Evolutionary conservation across 2,329 filamentous ascomycete genomes (phyloP), one percentile per base, ranked within the genome.

Genomic region (Alternaria triticimaculans): DNA sequence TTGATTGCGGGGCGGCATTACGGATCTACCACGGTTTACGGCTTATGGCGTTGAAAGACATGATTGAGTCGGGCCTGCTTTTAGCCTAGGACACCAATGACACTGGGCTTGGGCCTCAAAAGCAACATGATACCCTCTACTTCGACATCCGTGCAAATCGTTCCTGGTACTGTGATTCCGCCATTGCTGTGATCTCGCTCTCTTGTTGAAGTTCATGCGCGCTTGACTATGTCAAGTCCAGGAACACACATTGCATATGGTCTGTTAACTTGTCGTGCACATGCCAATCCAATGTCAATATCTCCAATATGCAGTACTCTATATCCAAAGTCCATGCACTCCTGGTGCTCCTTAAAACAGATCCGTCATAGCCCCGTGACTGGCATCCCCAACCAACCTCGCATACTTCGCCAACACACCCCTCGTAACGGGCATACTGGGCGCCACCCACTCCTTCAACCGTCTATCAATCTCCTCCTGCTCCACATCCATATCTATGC

Each of bases 331-430:
- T 23, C 21, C 21, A 23, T 6, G 5, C 21, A 23, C 28, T 30
- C 28, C 28, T 14, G 28, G 12, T 30, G 28, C 28, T 30, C 12
- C 25, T 66, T 57, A 88, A 64, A 89, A 92, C 60, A 90, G 78
- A 83, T 97, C 94, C 43, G 94, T 97, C 81, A 97, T 91, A 9
- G 94, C 94, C 6, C 95, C 95, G 74, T 95, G 92, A 78, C 91
- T 95, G 11, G 95, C 95, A 87, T 97, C 94, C 2, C 94, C 92
- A 0, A 98, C 95, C 74, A 97, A 80, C 46, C 87, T 84, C 7
- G 92, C 92, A 83, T 98, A 98, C 85, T 98, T 98, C 6, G 93
- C 94, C 83, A 98, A 77, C 44, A 91, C 90, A 43, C 95, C 95
- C 60, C 95, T 88, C 71, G 90, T 94, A 10, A 97, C 92, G 65